These are phyloP conservation scores for Acer yangbiense DNA, from an alignment of 345 rosid species.

Conservation along the genomic window DNA sequence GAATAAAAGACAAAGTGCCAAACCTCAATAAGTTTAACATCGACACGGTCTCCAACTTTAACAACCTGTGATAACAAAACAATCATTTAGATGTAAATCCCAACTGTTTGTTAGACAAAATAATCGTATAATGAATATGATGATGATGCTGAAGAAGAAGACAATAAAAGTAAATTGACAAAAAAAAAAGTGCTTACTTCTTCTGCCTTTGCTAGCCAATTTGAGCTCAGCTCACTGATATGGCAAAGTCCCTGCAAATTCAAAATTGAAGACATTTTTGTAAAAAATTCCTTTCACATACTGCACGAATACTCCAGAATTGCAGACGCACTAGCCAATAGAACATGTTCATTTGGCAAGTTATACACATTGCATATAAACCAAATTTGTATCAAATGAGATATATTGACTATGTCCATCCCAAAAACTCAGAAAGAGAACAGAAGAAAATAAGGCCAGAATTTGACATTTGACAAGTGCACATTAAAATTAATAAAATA, in stretches of 20 bases:
- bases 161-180: not conserved
- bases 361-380: not conserved
- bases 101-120: not conserved
- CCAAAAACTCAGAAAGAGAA: not conserved
- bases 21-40: slow-evolving; percentile 97
- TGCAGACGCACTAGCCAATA: not conserved
- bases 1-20: slow-evolving; percentile 18
- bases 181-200: slow-evolving; percentile 62
- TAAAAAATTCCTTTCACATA: not conserved
- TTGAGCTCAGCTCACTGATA: slow-evolving; percentile 84
- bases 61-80: slow-evolving; percentile 50
- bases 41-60: slow-evolving; percentile 88
- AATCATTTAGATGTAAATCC: slow-evolving; percentile 6
- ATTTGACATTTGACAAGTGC: not conserved
- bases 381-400: not conserved
- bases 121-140: not conserved
- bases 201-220: slow-evolving; percentile 94
- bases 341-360: not conserved
- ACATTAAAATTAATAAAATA: not conserved
- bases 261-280: slow-evolving; percentile 4
- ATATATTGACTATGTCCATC: not conserved
- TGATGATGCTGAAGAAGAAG: not conserved
- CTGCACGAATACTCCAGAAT: not conserved
- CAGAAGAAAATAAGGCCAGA: not conserved
- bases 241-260: slow-evolving; percentile 90